These are phyloP conservation scores for Triglochin maritima DNA, from an alignment of 106 monocot genomes.

Conservation along the genomic window DNA sequence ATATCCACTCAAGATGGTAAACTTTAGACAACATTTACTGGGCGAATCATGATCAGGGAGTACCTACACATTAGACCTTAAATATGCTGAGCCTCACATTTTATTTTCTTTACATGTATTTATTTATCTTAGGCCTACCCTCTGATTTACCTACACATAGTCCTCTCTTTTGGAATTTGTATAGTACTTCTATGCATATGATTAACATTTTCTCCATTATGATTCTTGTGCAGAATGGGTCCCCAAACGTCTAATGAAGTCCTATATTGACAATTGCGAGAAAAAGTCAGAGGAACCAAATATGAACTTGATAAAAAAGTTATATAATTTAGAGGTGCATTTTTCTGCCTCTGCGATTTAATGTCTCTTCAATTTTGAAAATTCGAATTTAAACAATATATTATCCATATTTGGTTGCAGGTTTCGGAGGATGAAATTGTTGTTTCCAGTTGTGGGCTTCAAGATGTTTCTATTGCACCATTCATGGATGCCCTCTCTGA, in stretches of 20 bases:
- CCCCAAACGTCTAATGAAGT: constrained; percentile 74
- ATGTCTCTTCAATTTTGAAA: too few relatives aligned
- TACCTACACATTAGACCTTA: too few relatives aligned
- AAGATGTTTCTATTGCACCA: constrained; percentile 69
- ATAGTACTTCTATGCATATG: too few relatives aligned
- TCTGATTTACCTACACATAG: too few relatives aligned
- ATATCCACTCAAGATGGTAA: too few relatives aligned
- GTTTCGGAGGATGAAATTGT: constrained; percentile 89
- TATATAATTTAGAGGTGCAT: constrained; percentile 72
- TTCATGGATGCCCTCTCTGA: constrained; percentile 65
- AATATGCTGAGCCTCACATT: too few relatives aligned
- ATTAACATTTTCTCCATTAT: not conserved
- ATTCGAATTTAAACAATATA: not conserved
- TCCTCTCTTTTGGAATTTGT: too few relatives aligned
- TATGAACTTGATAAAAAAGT: constrained; percentile 49
- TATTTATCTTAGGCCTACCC: too few relatives aligned
- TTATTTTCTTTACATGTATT: too few relatives aligned
- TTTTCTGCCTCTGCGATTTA: not conserved
- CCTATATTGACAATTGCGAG: constrained; percentile 57
- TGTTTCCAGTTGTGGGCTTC: constrained; percentile 69
- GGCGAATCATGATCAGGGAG: too few relatives aligned
- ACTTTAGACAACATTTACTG: too few relatives aligned
- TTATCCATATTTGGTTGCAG: constrained; percentile 14
- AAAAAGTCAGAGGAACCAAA: constrained; percentile 54
- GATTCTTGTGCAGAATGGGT: constrained; percentile 55